Base-by-base conservation (phyloP, 202 grass and related monocot genomes). In the Zizania palustris region DNA sequence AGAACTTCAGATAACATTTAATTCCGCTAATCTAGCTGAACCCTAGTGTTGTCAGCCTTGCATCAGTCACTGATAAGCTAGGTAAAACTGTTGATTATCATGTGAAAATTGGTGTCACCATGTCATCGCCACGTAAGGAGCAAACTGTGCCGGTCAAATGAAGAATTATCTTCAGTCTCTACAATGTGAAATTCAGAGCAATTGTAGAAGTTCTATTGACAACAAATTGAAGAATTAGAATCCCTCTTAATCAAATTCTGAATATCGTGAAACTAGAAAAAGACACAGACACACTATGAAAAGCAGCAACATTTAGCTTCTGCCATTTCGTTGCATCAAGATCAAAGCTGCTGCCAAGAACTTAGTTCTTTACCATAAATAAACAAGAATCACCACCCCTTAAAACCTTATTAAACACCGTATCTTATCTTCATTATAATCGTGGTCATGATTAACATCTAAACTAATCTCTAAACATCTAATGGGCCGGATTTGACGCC, bases 331-430 rank as follows among this genome's bases (percentile, higher is more conserved):
- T 61, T 54, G 34, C 53, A 69, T 68, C 6, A 51, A 41, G 15
- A 74, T 73, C 34, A 75, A 44, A 83, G 4, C 20, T 65, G 20
- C 16, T 6, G 12, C 77, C 51, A 49, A 49, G 46, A 49, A 49
- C 46, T 1, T 49, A 5, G 45, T 49, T 9, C 35, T 63, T 1
- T 35, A 61, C 72, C 60, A 19, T 55, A 19, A 19, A 19, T 3
- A 76, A 5, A 51, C 18, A 44, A 28, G 19, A 66, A 66, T 3
- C 28, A 36, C 8, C 28, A 37, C 15, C 45, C 11, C 11, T 45
- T 70, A 43, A 21, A 43, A 16, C 46, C 7, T 86, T 78, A 73
- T 73, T 67, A 11, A 69, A 69, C 28, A 28, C 28, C 28, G 28
- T 28, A 28, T 28, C 28, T 28, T 28, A 28, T 21, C 44, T 54